Percentiles rank a stretch among this genome's conserved stretches.
Conservation (phyloP, 2,329 filamentous ascomycete genomes). For the Ophiobolus disseminans region DNA sequence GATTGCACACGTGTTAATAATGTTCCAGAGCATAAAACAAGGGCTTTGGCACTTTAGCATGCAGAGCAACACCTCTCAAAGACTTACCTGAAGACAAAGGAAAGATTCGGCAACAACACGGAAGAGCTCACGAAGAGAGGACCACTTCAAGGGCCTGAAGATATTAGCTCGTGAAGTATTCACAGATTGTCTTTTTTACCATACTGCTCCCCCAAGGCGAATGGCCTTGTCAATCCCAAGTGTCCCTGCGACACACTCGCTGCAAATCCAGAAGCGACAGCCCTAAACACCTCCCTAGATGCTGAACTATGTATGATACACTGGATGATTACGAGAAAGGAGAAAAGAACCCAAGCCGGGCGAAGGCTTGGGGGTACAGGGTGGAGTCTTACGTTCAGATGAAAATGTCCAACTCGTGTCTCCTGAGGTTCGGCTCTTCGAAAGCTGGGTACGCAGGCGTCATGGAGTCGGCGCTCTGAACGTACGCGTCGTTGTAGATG, state of each 20-base stretch:
- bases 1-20: constrained; percentile 15
- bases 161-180: constrained; percentile 29
- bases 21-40: neutral
- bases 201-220: constrained; percentile 9
- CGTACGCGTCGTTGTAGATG: constrained; percentile 96
- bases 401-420: constrained; percentile 83
- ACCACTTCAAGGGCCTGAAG: constrained; percentile 25
- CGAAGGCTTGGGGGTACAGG: no score
- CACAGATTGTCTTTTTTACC: constrained; percentile 35
- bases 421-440: constrained; percentile 78
- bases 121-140: constrained; percentile 2
- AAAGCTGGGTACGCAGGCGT: constrained; percentile 94
- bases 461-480: constrained; percentile 91
- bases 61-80: constrained; percentile 7
- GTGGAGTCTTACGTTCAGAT: constrained; percentile 60
- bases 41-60: constrained; percentile 2
- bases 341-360: constrained; percentile 1
- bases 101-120: neutral
- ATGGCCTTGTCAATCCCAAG: neutral
- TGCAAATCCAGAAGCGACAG: neutral
- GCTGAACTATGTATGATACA: constrained; percentile 10
- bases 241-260: no score
- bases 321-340: neutral
- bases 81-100: constrained; percentile 19
- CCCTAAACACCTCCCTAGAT: constrained; percentile 5